Evolutionary conservation across 139 green algal species (phyloP).

Genomic region (Volvox reticuliferus): DNA sequence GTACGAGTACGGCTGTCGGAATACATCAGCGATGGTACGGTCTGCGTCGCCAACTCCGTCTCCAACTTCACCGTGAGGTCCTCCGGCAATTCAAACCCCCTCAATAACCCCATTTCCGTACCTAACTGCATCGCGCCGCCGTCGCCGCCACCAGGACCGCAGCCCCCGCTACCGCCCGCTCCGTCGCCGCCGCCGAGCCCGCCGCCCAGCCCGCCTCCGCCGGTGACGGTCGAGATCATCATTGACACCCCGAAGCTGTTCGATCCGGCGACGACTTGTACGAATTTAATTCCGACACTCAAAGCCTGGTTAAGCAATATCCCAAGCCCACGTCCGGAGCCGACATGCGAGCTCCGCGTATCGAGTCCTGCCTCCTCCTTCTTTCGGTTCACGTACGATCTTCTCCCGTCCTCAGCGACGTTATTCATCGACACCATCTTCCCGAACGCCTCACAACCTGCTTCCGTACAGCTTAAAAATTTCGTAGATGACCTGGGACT

Average conservation of each 20-base stretch:
- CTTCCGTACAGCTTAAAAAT: background rate
- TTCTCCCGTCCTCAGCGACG: background rate
- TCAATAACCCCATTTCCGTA: background rate
- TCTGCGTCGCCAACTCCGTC: background rate
- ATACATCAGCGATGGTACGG: constrained; percentile 12
- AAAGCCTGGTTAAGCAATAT: background rate
- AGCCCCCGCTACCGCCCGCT: background rate
- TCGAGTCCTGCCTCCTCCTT: background rate
- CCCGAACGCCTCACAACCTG: background rate
- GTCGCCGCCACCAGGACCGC: background rate
- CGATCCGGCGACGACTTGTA: background rate
- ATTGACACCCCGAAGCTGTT: background rate
- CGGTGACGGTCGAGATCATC: background rate
- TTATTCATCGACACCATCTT: constrained; percentile 38
- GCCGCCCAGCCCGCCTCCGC: background rate
- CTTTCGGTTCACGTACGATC: background rate
- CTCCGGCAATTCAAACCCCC: background rate
- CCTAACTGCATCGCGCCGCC: constrained; percentile 32
- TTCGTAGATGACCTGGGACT: background rate
- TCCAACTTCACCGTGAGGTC: constrained; percentile 6
- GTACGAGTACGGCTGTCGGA: constrained; percentile 14
- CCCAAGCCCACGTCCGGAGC: background rate
- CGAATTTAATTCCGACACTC: background rate
- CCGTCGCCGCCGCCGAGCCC: background rate
- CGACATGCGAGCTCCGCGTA: background rate